Conservation (phyloP, 306 rosid genomes). For the Casuarina cunninghamiana region DNA sequence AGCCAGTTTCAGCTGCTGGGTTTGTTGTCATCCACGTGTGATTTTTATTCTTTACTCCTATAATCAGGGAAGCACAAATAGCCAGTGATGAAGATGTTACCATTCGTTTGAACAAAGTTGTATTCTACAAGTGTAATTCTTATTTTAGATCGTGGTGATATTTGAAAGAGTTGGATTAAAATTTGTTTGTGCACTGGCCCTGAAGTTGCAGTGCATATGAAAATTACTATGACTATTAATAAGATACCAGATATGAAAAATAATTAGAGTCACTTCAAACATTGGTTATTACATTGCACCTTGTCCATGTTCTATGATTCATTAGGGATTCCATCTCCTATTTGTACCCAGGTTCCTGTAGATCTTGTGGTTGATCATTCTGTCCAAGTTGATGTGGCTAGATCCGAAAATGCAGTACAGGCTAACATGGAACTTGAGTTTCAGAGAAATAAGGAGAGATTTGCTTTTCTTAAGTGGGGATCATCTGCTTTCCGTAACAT, state of each 20-base stretch:
- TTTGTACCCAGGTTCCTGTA: constrained; percentile 4
- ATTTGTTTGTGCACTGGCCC: neutral
- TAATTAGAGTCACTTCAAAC: neutral
- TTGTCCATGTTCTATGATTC: neutral
- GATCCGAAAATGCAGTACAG: constrained; percentile 9
- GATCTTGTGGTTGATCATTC: constrained; percentile 15
- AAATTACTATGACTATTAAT: neutral
- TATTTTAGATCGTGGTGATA: neutral
- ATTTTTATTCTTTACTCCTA: neutral
- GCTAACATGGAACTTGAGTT: constrained; percentile 11
- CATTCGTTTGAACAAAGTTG: neutral
- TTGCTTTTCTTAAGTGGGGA: constrained; percentile 19
- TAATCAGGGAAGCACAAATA: neutral
- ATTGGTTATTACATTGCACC: neutral
- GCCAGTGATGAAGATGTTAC: neutral
- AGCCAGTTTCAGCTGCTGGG: neutral
- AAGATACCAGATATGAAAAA: neutral
- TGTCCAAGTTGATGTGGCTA: constrained; percentile 14
- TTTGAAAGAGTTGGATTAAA: neutral
- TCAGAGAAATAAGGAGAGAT: constrained; percentile 10
- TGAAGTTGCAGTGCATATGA: neutral
- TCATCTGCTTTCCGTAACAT: constrained; percentile 13
- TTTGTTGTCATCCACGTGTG: neutral
- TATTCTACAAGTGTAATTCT: neutral
- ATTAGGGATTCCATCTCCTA: neutral